Conservation (phyloP, 192 early-diverging fungal species). For the Coemansia biformis region DNA sequence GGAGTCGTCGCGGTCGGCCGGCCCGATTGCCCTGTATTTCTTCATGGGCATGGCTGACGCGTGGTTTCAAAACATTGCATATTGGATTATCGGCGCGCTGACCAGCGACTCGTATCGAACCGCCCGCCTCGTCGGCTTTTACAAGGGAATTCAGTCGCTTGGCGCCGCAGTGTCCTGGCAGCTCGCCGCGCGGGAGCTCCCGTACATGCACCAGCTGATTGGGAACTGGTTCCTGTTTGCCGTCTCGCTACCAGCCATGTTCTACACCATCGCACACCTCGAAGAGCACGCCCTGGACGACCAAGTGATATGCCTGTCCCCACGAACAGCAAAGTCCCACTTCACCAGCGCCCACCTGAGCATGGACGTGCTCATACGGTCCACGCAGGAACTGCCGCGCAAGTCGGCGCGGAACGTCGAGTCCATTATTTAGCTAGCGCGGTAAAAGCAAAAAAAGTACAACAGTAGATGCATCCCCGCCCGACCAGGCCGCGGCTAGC, state of each 20-base stretch:
- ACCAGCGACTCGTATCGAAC: conserved; percentile 70
- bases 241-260: conserved; percentile 51
- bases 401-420: conserved; percentile 1
- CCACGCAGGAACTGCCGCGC: no score
- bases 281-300: conserved; percentile 27
- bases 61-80: conserved; percentile 70
- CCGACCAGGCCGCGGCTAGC: neutral
- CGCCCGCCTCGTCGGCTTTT: conserved; percentile 71
- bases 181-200: conserved; percentile 53
- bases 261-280: conserved; percentile 47
- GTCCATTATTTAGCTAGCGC: conserved; percentile 2
- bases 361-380: no score
- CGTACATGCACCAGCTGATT: conserved; percentile 52
- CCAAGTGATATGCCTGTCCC: neutral
- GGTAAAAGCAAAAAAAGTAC: neutral
- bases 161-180: conserved; percentile 66
- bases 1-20: conserved; percentile 48
- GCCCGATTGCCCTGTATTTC: conserved; percentile 60
- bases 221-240: conserved; percentile 55
- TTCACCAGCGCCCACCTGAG: no score
- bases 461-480: no score
- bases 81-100: conserved; percentile 82
- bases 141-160: conserved; percentile 78
- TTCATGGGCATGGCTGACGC: conserved; percentile 73
- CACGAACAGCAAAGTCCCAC: no score